Evolutionary conservation across 495 filamentous ascomycete genomes (phyloP), one percentile per base, ranked within the genome.

Genomic region (Echria macrotheca): DNA sequence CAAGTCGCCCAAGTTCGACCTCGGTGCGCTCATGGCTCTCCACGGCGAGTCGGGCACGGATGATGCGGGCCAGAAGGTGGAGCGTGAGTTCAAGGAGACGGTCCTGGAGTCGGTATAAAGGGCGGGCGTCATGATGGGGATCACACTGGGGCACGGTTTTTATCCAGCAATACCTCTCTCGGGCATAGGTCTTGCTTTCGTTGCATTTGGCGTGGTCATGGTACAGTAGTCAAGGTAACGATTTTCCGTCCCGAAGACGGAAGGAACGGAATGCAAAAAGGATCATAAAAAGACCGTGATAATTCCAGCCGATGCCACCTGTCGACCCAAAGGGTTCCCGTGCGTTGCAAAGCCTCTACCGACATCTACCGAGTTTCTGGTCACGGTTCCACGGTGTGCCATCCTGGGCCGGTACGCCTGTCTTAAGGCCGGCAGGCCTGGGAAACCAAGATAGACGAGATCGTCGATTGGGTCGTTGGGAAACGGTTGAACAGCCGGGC

Each of bases 41-140:
- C 93, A 98, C 79, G 94, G 94, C 67, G 94, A 98, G 81, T 91
- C 91, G 36, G 84, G 83, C 60, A 89, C 88, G 59, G 94, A 98
- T 69, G 93, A 98, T 73, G 80, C 86, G 69, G 93, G 93, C 58
- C 89, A 96, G 74, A 97, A 96, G 86, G 88, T 96, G 56, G 91
- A 96, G 82, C 80, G 89, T 58, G 93, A 98, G 76, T 98, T 97
- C 86, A 95, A 95, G 84, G 93, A 98, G 81, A 79, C 75, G 61
- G 87, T 95, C 67, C 80, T 96, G 62, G 89, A 96, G 70, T 81
- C 73, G 59, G 91, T 98, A 75, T 98, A 86, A 87, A 74, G 68
- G 64, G 66, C 61, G 10, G 58, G 38, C n/a, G 54, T 63, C 61
- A 56, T 70, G 23, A 61, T 63, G 66, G 56, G 59, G 54, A 59